Evolutionary conservation across 768 basidiomycete species (phyloP).

Genomic region (Pisolithus sp.): DNA sequence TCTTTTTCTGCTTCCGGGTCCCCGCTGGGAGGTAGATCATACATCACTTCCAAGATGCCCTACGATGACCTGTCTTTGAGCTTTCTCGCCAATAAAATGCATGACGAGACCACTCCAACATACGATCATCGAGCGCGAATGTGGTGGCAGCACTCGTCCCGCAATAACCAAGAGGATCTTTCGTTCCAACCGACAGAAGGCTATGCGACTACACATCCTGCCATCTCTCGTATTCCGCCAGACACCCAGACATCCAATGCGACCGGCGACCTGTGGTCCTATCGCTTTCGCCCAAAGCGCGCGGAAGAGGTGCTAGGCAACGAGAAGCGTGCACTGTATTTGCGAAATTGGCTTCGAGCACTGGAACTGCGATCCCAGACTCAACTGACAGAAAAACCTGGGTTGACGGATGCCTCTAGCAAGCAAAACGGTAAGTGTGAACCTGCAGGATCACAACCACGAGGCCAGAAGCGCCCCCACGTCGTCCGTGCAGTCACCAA

Average conservation of each 20-base stretch:
- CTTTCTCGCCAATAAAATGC: slow-evolving; percentile 14
- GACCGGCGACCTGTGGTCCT: slow-evolving; percentile 53
- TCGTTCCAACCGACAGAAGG: slow-evolving; percentile 7
- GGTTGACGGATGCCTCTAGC: slow-evolving; percentile 3
- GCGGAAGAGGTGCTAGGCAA: slow-evolving; percentile 80
- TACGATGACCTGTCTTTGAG: slow-evolving; percentile 6
- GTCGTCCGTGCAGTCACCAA: slow-evolving; percentile 50
- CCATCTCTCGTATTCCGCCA: slow-evolving; percentile 37
- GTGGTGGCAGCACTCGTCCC: slow-evolving; percentile 6
- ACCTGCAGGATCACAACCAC: slow-evolving; percentile 12
- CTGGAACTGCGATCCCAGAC: slow-evolving; percentile 48
- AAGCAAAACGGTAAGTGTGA: slow-evolving; percentile 21
- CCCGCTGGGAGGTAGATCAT: slow-evolving; percentile 7
- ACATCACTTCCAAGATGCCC: background rate
- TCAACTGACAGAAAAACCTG: slow-evolving; percentile 4
- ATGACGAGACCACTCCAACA: background rate
- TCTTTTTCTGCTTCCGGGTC: slow-evolving; percentile 18
- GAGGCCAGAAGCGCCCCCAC: slow-evolving; percentile 51
- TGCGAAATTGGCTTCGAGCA: slow-evolving; percentile 76
- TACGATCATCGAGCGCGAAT: background rate
- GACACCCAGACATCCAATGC: slow-evolving; percentile 17
- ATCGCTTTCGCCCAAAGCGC: slow-evolving; percentile 67
- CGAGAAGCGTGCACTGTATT: slow-evolving; percentile 57
- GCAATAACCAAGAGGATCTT: slow-evolving; percentile 9
- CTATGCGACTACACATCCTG: slow-evolving; percentile 39